Base-by-base conservation (phyloP, 345 rosid genomes). In the Streptanthus diversifolius region DNA sequence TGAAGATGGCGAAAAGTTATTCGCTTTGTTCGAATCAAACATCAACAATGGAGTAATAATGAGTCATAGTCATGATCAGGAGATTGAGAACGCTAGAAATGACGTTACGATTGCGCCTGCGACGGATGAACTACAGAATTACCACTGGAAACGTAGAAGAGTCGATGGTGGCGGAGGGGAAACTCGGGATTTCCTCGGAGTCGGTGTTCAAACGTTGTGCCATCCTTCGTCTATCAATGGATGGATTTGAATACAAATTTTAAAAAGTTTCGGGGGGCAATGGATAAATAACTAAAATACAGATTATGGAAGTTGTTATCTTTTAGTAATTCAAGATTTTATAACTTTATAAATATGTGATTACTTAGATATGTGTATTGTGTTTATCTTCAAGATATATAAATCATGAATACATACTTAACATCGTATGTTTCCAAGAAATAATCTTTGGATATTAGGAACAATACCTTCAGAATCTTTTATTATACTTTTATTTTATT, bases 171-270 rank as follows among this genome's bases (percentile, higher is more conserved):
- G 39, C 47, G 84, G 87, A 74, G 98, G 91, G 82, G 82, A 95
- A 82, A 95, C 99, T 24, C 86, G 99, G 67, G 97, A 95, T 58
- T 95, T 95, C 66, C 83, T 95, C 29, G 97, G 99, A 39, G 97
- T 91, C 15, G 97, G 96, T 65, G 85, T 80, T 17, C 91, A 84
- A 68, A 59, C 86, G 51, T 78, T 88, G 19, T 79, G 81, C 51
- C 88, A 83, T 64, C 90, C 90, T 25, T 61, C 77, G 21, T 66
- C 81, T 35, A 78, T 59, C 63, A 54, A 78, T 66, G 78, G 81
- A 63, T 91, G 95, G 96, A 87, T 81, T 66, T 89, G 80, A 90
- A 74, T n/a, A 30, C 33, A 2, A n/a, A n/a, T n/a, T 0, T 63
- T 54, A 19, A 19, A 27, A 27, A 44, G 47, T 45, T 63, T 45